Evolutionary conservation across 1,284 basidiomycete genomes (phyloP).

Genomic region (Pseudozyma tsukubaensis): DNA sequence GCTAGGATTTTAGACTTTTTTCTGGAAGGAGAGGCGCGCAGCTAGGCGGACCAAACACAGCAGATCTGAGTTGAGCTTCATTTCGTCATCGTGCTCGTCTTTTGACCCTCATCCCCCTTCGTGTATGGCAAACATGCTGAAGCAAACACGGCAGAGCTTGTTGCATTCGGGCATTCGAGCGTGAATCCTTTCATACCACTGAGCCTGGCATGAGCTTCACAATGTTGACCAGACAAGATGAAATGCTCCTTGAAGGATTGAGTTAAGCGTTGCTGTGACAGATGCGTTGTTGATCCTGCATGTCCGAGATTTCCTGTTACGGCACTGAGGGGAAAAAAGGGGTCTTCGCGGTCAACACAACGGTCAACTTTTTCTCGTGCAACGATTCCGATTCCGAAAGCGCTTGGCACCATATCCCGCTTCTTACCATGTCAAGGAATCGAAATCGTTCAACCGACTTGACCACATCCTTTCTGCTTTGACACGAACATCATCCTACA

Average conservation of each 20-base stretch:
- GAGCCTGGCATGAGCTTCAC: too few species aligned
- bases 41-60: slow-evolving; percentile 7
- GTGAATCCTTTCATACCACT: too few species aligned
- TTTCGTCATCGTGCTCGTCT: slow-evolving; percentile 18
- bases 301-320: neutral
- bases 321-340: neutral
- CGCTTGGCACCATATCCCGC: too few species aligned
- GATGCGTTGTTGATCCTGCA: neutral
- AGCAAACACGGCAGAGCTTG: too few species aligned
- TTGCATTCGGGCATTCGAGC: too few species aligned
- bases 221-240: too few species aligned
- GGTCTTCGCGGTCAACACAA: neutral
- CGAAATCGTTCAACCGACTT: too few species aligned
- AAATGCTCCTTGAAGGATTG: neutral
- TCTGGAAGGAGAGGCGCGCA: neutral
- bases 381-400: too few species aligned
- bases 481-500: too few species aligned
- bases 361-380: neutral
- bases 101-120: neutral
- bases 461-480: too few species aligned
- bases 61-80: neutral
- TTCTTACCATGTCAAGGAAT: too few species aligned
- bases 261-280: neutral
- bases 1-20: too few species aligned
- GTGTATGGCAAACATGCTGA: neutral